phyloP scores from a whole-genome alignment of 2,329 filamentous ascomycete genomes.

The Juglanconis sp. region DNA sequence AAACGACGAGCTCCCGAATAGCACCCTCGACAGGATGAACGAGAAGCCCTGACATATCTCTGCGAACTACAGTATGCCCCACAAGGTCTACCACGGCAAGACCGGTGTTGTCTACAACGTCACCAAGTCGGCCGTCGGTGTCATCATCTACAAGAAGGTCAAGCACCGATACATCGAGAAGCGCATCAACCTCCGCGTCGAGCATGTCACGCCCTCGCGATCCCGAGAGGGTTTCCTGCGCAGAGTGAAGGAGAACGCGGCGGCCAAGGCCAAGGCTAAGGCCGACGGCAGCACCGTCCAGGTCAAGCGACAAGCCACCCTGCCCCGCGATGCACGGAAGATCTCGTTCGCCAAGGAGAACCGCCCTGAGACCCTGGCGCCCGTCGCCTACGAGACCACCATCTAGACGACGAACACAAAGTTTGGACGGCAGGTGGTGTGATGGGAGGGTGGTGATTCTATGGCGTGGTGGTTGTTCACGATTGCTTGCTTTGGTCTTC shows the following conservation, averaged over 20 bases:
- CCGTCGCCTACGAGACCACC: constrained; percentile 95
- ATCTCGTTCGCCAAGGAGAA: constrained; percentile 73
- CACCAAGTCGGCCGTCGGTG: constrained; percentile 93
- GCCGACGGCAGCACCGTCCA: constrained; percentile 79
- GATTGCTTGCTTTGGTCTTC: constrained; percentile 30
- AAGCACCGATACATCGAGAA: constrained; percentile 99
- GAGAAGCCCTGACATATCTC: constrained; percentile 29
- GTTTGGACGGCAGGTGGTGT: constrained; percentile 14
- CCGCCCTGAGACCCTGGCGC: constrained; percentile 85
- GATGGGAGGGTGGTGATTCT: constrained; percentile 20
- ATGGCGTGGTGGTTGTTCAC: constrained; percentile 14
- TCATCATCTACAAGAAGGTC: constrained; percentile 99
- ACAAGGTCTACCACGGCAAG: constrained; percentile 99
- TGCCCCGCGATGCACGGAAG: constrained; percentile 76
- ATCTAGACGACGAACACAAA: constrained; percentile 62
- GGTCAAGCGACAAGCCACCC: constrained; percentile 85
- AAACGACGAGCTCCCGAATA: not conserved
- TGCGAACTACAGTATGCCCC: constrained; percentile 72
- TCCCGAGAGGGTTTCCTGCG: constrained; percentile 95
- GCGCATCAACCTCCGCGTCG: constrained; percentile 97
- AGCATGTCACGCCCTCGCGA: constrained; percentile 93
- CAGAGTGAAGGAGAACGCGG: constrained; percentile 95
- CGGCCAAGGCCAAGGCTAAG: constrained; percentile 90
- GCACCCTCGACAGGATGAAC: constrained; percentile 12
- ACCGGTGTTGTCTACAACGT: constrained; percentile 99